These are phyloP conservation scores for Anthracocystis walkeri DNA, from an alignment of 1,284 basidiomycete genomes.

Conservation along the genomic window DNA sequence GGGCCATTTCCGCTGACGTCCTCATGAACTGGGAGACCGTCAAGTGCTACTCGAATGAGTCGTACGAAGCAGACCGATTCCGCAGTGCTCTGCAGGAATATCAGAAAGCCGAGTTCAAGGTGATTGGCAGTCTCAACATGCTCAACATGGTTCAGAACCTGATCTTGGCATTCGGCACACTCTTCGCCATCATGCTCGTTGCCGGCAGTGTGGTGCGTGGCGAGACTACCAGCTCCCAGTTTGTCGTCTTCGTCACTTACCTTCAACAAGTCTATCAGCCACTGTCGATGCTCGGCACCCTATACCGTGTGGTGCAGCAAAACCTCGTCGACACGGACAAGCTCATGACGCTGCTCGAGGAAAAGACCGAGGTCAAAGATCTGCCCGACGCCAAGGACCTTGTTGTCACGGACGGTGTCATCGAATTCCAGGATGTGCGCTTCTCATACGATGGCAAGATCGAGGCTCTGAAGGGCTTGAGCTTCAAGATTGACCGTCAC, in stretches of 20 bases:
- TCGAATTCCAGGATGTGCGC: constrained; percentile 77
- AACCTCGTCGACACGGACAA: constrained; percentile 75
- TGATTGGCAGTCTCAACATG: constrained; percentile 70
- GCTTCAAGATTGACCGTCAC: constrained; percentile 82
- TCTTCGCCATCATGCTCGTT: constrained; percentile 56
- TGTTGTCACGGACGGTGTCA: constrained; percentile 78
- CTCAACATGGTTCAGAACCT: constrained; percentile 66
- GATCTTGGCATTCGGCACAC: constrained; percentile 63
- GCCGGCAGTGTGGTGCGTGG: constrained; percentile 53
- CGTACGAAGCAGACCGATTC: constrained; percentile 82
- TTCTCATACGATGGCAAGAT: constrained; percentile 79
- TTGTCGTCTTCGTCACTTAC: constrained; percentile 84
- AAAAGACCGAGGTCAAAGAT: constrained; percentile 80
- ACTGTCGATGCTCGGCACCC: constrained; percentile 61
- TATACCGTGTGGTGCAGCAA: constrained; percentile 69
- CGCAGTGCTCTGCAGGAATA: constrained; percentile 80
- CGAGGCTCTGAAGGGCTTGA: constrained; percentile 80
- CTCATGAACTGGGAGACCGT: constrained; percentile 69
- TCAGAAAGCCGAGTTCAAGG: constrained; percentile 80
- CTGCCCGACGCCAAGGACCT: constrained; percentile 80
- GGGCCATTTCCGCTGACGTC: constrained; percentile 63
- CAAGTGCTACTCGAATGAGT: constrained; percentile 85
- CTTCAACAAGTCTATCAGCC: constrained; percentile 76
- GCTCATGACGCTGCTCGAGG: constrained; percentile 68
- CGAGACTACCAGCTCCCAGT: constrained; percentile 72